These are phyloP conservation scores for Osmanthus fragrans DNA, from an alignment of 257 asterid genomes.

Conservation along the genomic window DNA sequence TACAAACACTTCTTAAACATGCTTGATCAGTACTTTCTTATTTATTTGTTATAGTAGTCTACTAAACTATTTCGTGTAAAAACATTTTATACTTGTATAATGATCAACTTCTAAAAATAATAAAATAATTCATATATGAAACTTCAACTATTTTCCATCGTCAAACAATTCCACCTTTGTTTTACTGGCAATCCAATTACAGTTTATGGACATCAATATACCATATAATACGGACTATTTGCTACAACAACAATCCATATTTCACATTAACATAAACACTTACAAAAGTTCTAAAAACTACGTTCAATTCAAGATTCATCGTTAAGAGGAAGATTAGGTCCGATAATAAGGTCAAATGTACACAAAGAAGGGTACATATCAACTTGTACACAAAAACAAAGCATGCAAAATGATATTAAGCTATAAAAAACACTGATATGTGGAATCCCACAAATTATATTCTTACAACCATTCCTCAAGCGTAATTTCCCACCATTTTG, in stretches of 20 bases:
- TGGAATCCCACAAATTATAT: background rate
- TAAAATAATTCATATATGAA: background rate
- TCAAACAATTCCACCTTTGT: too few species aligned
- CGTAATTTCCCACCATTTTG: slow-evolving; percentile 1
- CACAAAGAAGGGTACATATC: background rate
- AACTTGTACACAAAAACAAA: too few species aligned
- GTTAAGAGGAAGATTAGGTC: background rate
- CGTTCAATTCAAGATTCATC: background rate
- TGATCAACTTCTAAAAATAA: too few species aligned
- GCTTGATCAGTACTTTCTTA: too few species aligned
- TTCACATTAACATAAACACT: background rate
- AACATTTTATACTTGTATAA: too few species aligned
- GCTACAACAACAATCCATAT: background rate
- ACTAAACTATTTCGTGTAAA: too few species aligned
- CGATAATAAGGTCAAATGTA: background rate
- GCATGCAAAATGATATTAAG: background rate
- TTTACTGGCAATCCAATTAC: too few species aligned
- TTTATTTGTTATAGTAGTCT: too few species aligned
- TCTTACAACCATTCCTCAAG: background rate
- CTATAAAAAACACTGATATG: background rate
- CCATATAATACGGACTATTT: too few species aligned
- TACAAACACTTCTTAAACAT: too few species aligned
- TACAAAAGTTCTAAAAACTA: background rate
- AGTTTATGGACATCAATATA: too few species aligned
- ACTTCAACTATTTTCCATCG: background rate